A percentile compares a stretch with the other conserved stretches of the same genome.
Conservation (phyloP, 2,329 filamentous ascomycete species). For the Fusarium euwallaceae region DNA sequence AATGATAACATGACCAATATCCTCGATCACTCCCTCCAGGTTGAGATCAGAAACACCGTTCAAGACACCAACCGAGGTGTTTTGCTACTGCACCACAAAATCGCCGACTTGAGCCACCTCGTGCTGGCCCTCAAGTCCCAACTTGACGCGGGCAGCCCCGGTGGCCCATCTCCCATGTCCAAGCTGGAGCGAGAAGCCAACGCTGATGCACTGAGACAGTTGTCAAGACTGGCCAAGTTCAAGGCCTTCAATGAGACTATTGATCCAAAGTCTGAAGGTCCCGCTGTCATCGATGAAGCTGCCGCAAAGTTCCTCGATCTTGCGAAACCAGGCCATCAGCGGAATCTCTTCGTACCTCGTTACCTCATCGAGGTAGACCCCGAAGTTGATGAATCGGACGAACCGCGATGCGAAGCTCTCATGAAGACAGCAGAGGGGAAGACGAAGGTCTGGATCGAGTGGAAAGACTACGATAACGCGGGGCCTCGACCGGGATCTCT, state of each 20-base stretch:
- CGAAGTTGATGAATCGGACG: slow-evolving; percentile 50
- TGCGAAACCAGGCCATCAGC: slow-evolving; percentile 50
- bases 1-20: slow-evolving; percentile 65
- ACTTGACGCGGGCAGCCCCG: slow-evolving; percentile 49
- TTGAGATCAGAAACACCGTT: slow-evolving; percentile 61
- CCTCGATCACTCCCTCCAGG: slow-evolving; percentile 60
- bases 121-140: slow-evolving; percentile 61
- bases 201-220: slow-evolving; percentile 55
- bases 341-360: slow-evolving; percentile 52
- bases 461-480: slow-evolving; percentile 62
- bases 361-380: slow-evolving; percentile 52
- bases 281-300: slow-evolving; percentile 51
- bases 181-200: slow-evolving; percentile 54
- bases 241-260: slow-evolving; percentile 65
- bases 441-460: slow-evolving; percentile 63
- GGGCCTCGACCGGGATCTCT: slow-evolving; percentile 52
- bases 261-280: slow-evolving; percentile 51
- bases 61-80: slow-evolving; percentile 63
- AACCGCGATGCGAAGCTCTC: slow-evolving; percentile 56
- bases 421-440: slow-evolving; percentile 52
- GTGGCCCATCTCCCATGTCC: slow-evolving; percentile 49
- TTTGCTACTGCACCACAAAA: slow-evolving; percentile 61
- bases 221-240: slow-evolving; percentile 62
- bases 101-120: slow-evolving; percentile 60
- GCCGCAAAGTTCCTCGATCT: slow-evolving; percentile 57